phyloP scores from a whole-genome alignment of 2,329 filamentous ascomycete genomes.

The Pestalotiopsis sp. region DNA sequence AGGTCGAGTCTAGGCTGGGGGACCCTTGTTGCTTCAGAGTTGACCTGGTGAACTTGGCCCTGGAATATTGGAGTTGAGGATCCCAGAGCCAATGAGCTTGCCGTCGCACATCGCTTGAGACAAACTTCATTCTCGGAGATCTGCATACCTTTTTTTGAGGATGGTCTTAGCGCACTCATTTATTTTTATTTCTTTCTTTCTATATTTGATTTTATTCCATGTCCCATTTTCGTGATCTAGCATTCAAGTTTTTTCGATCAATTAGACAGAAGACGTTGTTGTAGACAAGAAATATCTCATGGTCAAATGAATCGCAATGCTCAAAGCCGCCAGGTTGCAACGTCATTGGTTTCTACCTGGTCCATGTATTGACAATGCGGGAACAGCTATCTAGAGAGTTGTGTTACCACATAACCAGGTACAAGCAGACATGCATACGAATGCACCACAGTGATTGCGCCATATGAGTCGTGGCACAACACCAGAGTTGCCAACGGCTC shows the following conservation, averaged over 20 bases:
- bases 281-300: no score
- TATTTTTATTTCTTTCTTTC: background rate
- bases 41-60: background rate
- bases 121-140: background rate
- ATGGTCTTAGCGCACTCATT: background rate
- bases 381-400: no score
- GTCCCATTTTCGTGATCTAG: background rate
- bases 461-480: background rate
- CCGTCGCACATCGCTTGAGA: background rate
- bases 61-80: background rate
- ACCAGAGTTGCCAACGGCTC: background rate
- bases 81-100: background rate
- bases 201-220: background rate
- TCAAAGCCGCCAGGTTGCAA: no score
- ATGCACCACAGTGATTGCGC: background rate
- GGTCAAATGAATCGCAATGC: no score
- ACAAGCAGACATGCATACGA: background rate
- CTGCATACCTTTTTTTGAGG: background rate
- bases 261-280: no score
- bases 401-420: background rate
- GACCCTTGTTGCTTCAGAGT: background rate
- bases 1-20: background rate
- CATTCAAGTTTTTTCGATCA: background rate
- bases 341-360: no score
- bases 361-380: no score